Evolutionary conservation across 2,329 filamentous ascomycete genomes (phyloP).

Genomic region (Ophiostoma novo-ulmi): DNA sequence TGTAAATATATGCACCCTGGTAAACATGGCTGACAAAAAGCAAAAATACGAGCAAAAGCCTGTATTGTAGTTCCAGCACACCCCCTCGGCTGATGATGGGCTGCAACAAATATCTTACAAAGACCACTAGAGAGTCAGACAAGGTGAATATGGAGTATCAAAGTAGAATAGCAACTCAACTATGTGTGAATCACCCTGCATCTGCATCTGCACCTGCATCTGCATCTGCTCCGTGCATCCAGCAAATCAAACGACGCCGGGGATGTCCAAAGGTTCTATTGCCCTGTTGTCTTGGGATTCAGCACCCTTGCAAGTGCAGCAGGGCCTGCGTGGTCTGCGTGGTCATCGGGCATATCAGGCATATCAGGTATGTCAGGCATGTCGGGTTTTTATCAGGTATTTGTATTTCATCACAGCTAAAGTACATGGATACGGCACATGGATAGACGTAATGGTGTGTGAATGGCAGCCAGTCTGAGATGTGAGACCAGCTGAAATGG

Average conservation of each 20-base stretch:
- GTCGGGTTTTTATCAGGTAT: not conserved
- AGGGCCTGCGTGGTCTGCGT: not conserved
- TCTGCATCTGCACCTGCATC: not conserved
- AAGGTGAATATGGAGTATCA: not conserved
- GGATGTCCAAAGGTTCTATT: not conserved
- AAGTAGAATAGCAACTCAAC: too few species aligned
- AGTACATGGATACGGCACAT: not conserved
- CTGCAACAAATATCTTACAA: not conserved
- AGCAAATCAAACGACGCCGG: not conserved
- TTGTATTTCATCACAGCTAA: too few species aligned
- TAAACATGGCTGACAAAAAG: not conserved
- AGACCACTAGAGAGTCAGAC: too few species aligned
- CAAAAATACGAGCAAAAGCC: not conserved
- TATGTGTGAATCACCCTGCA: slow-evolving; percentile 2
- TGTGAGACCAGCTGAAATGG: slow-evolving; percentile 10
- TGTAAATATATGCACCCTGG: not conserved
- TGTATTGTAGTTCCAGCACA: too few species aligned
- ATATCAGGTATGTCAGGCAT: not conserved
- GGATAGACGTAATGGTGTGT: not conserved
- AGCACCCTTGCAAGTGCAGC: not conserved
- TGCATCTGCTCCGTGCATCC: not conserved
- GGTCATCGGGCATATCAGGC: not conserved
- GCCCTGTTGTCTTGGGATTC: not conserved
- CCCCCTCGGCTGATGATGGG: not conserved
- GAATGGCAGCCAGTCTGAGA: slow-evolving; percentile 5